Percentiles rank a stretch among this genome's conserved stretches.
Conservation (phyloP, 1,284 basidiomycete genomes). For the Ceratobasidium sp. region DNA sequence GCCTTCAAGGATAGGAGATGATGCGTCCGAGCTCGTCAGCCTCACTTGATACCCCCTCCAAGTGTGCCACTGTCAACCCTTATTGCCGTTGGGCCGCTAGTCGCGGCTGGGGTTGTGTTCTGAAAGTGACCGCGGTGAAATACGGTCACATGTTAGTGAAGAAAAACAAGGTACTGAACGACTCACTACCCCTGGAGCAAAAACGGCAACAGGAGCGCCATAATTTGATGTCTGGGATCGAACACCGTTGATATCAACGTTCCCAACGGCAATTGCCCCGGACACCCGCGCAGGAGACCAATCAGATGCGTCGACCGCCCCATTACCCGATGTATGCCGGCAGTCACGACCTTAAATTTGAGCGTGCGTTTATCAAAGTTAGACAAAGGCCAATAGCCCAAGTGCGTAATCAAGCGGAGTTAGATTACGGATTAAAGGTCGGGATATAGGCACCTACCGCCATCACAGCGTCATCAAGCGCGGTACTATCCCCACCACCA, state of each 20-base stretch:
- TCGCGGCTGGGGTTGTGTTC: constrained; percentile 32
- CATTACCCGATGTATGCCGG: constrained; percentile 26
- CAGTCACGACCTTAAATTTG: neutral
- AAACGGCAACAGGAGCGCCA: constrained; percentile 36
- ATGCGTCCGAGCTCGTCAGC: neutral
- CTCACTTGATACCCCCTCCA: constrained; percentile 8
- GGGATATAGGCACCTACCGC: constrained; percentile 17
- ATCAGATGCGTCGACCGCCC: constrained; percentile 20
- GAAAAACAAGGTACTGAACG: neutral
- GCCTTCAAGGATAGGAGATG: constrained; percentile 2
- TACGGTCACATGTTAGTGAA: neutral
- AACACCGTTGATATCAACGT: constrained; percentile 35
- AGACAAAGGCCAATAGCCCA: neutral
- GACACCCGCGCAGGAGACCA: constrained; percentile 38
- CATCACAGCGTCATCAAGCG: constrained; percentile 34
- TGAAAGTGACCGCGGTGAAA: neutral
- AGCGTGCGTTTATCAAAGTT: constrained; percentile 10
- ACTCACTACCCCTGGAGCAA: constrained; percentile 41
- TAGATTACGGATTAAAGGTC: constrained; percentile 19
- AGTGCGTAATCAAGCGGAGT: constrained; percentile 21
- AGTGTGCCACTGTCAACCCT: constrained; percentile 29
- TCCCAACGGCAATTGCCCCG: constrained; percentile 38
- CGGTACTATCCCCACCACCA: constrained; percentile 30
- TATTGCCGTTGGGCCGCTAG: constrained; percentile 14
- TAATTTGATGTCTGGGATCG: constrained; percentile 30